Base-by-base conservation (phyloP, 768 basidiomycete genomes). In the Nidularia sp. region DNA sequence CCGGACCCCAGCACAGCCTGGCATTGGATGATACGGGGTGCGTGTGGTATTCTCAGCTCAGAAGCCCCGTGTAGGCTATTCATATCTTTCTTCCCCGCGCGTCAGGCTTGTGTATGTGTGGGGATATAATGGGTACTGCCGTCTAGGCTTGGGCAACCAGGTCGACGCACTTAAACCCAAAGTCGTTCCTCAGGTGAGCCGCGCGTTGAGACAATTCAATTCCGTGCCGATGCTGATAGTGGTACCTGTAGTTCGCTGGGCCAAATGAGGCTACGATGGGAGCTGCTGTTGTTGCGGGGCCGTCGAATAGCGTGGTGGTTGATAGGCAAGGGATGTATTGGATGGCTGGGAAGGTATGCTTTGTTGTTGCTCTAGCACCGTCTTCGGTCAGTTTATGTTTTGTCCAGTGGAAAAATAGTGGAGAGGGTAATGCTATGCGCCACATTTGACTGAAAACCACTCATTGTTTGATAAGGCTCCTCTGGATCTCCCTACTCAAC, bases 51-150 rank as follows among this genome's bases (percentile, higher is more conserved):
- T 32, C 25, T 18, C 34, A 33, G 45, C 46, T 22, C 25, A 29
- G 25, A 29, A 29, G 25, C 25, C 25, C 25, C 25, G 4, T 29
- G 25, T 4, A 29, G 25, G 25, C 25, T 29, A 29, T 13, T 35
- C 39, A n/a, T 2, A 45, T 25, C 10, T 54, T 34, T 36, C 33
- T 34, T 25, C n/a, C n/a, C 47, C 2, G n/a, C 31, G 60, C 35
- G 44, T 25, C 54, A 92, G 90, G 1, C 66, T 84, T 48, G 86
- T 90, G 5, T 90, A 88, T 59, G 85, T 88, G 5, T 94, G 90
- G 89, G 92, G 91, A 4, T 92, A 87, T 62, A 91, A 90, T 53
- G 91, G 90, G 6, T 96, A 97, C 64, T 94, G 93, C 57, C 84
- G 96, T 13, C 78, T 95, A 34, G 96, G 95, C 15, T 76, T 94